Conservation (phyloP, 2,329 filamentous ascomycete genomes). For the Ophiocordyceps robertsii region DNA sequence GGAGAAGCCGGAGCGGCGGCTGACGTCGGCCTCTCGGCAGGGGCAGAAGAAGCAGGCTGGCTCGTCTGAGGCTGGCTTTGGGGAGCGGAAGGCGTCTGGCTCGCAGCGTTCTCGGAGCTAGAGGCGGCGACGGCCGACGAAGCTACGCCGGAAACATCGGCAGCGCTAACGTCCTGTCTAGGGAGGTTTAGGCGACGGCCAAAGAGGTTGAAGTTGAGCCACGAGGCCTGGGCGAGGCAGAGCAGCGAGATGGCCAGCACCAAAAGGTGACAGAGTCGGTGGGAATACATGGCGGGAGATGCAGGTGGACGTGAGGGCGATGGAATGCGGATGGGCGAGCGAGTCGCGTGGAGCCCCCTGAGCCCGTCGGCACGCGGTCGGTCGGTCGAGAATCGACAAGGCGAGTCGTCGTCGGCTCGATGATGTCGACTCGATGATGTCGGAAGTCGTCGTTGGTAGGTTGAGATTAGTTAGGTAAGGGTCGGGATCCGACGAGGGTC, state of each 20-base stretch:
- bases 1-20: not conserved
- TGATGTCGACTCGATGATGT: too few relatives aligned
- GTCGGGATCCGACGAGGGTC: too few relatives aligned
- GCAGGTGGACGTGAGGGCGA: too few relatives aligned
- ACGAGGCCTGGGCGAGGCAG: constrained; percentile 29
- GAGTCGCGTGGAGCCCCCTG: too few relatives aligned
- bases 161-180: not conserved
- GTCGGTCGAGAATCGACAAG: too few relatives aligned
- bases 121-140: not conserved
- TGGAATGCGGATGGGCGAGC: too few relatives aligned
- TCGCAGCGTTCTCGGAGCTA: not conserved
- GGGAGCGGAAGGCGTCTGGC: not conserved
- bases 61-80: not conserved
- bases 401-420: too few relatives aligned
- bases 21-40: not conserved
- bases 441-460: too few relatives aligned
- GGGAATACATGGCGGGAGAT: constrained; percentile 28
- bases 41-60: not conserved
- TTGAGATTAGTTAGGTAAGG: too few relatives aligned
- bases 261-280: constrained; percentile 30
- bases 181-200: not conserved
- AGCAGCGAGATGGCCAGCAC: constrained; percentile 34
- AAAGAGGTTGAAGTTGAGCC: constrained; percentile 11
- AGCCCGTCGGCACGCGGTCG: too few relatives aligned
- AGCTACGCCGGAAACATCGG: not conserved